These are phyloP conservation scores for Rhynchospora breviuscula DNA, from an alignment of 176 grass and related monocot species.

Conservation along the genomic window DNA sequence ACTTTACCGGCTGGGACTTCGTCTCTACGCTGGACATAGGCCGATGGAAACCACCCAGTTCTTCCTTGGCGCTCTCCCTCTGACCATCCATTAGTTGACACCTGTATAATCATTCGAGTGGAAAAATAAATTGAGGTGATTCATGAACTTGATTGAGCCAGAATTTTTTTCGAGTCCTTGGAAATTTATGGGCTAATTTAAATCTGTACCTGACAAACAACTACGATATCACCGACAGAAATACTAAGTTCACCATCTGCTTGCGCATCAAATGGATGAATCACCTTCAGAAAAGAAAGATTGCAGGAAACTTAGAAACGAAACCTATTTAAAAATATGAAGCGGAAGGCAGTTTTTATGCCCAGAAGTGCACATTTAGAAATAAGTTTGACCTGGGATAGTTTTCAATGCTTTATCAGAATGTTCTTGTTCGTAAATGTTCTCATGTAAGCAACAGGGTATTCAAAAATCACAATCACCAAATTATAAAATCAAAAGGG, in stretches of 20 bases:
- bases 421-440: not conserved
- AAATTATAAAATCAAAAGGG: not conserved
- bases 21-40: slow-evolving; percentile 73
- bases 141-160: slow-evolving; percentile 10
- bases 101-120: slow-evolving; percentile 37
- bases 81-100: slow-evolving; percentile 75
- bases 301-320: not conserved
- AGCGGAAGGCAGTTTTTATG: too few species aligned
- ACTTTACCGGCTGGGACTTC: slow-evolving; percentile 73
- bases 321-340: too few species aligned
- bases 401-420: not conserved
- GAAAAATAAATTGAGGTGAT: slow-evolving; percentile 5
- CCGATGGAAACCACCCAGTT: slow-evolving; percentile 94
- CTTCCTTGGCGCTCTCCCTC: slow-evolving; percentile 93
- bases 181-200: slow-evolving; percentile 11
- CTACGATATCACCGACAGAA: slow-evolving; percentile 65
- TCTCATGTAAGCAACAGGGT: not conserved
- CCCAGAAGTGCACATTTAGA: too few species aligned
- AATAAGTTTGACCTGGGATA: too few species aligned
- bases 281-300: slow-evolving; percentile 45
- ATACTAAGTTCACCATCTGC: slow-evolving; percentile 86
- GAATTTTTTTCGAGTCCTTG: not conserved
- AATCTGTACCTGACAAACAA: slow-evolving; percentile 79
- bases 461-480: not conserved
- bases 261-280: slow-evolving; percentile 90